A percentile compares a stretch with the other conserved stretches of the same genome.
Conservation (phyloP, 2,329 filamentous ascomycete species). For the Aspergillus novofumigatus region DNA sequence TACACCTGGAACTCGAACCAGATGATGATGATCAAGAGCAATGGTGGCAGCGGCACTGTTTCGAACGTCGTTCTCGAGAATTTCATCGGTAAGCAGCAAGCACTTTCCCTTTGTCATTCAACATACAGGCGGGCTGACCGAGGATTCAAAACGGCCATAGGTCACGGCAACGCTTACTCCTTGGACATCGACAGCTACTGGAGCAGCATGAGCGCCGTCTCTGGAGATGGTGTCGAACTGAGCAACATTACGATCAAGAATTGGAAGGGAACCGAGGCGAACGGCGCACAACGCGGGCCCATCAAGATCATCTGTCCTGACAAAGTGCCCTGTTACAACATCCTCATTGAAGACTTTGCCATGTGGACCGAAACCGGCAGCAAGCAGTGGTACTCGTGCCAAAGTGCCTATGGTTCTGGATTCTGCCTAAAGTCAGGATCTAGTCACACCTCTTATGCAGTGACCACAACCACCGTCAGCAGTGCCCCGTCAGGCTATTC, state of each 20-base stretch:
- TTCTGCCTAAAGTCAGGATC: conserved; percentile 40
- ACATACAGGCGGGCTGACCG: not conserved
- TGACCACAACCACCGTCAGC: conserved; percentile 19
- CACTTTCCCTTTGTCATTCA: not conserved
- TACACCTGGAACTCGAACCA: conserved; percentile 59
- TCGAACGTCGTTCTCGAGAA: conserved; percentile 50
- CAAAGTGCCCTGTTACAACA: conserved; percentile 49
- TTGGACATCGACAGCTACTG: conserved; percentile 55
- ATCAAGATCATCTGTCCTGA: conserved; percentile 52
- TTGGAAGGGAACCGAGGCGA: conserved; percentile 51
- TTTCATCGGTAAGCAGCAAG: conserved; percentile 43
- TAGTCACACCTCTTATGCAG: conserved; percentile 14
- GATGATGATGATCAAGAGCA: conserved; percentile 61
- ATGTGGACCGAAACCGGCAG: conserved; percentile 40
- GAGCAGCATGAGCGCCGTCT: conserved; percentile 38
- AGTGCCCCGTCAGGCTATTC: conserved; percentile 25
- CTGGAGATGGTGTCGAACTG: conserved; percentile 51
- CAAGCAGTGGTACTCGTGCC: conserved; percentile 40
- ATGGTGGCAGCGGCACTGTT: conserved; percentile 54
- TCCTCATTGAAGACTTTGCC: conserved; percentile 48
- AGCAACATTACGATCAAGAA: conserved; percentile 51
- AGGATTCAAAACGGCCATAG: conserved; percentile 18
- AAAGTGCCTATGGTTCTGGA: conserved; percentile 47
- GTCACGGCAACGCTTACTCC: conserved; percentile 56
- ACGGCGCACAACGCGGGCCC: conserved; percentile 50